Evolutionary conservation across 2,329 filamentous ascomycete genomes (phyloP).

Genomic region (Fusarium algeriense): DNA sequence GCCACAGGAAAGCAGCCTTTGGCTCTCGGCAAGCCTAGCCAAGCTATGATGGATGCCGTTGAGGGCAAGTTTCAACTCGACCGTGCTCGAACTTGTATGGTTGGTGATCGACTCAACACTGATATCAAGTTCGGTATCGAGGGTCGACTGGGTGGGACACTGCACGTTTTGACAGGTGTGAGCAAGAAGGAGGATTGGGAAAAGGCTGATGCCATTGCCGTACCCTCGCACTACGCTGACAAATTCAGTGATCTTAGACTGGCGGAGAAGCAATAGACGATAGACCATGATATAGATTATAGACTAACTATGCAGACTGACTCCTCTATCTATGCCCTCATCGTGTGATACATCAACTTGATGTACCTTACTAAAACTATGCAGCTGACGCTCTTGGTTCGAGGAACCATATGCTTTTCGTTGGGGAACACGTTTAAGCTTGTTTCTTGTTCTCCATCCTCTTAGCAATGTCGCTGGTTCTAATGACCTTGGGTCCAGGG

Average conservation of each 20-base stretch:
- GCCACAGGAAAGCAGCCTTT: constrained; percentile 78
- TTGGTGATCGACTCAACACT: constrained; percentile 92
- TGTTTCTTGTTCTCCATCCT: constrained; percentile 56
- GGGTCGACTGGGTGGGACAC: constrained; percentile 88
- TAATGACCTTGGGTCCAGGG: constrained; percentile 61
- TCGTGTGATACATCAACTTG: no score
- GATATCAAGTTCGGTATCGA: constrained; percentile 97
- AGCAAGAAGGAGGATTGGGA: constrained; percentile 87
- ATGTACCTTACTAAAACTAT: neutral
- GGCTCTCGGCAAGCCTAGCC: constrained; percentile 91
- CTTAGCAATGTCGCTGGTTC: constrained; percentile 64
- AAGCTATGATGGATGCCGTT: constrained; percentile 99
- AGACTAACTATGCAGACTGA: constrained; percentile 30
- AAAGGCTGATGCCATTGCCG: constrained; percentile 73
- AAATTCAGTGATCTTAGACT: constrained; percentile 79
- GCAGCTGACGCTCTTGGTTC: neutral
- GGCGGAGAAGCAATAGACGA: constrained; percentile 38
- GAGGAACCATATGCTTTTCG: neutral
- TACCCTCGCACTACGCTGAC: constrained; percentile 87
- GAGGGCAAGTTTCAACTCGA: constrained; percentile 96
- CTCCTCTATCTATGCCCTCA: neutral
- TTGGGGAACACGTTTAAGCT: constrained; percentile 6
- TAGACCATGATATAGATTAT: constrained; percentile 35
- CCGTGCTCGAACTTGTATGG: constrained; percentile 88
- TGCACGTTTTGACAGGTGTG: constrained; percentile 92